Conservation (phyloP, 139 green algal species). For the Tetraselmis chui region DNA sequence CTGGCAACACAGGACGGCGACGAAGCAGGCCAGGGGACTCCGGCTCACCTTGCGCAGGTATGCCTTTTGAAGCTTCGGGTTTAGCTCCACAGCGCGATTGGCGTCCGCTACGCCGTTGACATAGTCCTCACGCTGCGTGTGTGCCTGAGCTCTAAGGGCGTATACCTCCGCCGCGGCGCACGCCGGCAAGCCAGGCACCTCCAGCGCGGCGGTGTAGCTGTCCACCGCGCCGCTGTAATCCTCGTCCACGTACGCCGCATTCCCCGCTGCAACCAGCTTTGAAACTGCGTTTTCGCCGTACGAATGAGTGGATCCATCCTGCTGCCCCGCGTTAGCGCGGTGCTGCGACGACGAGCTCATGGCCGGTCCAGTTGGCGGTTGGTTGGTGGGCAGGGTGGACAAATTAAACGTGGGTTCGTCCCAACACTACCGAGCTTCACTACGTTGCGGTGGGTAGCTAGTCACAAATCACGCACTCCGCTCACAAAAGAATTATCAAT, state of each 20-base stretch:
- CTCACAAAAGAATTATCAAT: too few relatives aligned
- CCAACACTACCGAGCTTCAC: too few relatives aligned
- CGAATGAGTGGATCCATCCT: too few relatives aligned
- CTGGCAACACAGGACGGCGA: too few relatives aligned
- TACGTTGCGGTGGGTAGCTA: too few relatives aligned
- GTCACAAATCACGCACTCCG: too few relatives aligned
- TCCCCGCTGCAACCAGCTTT: background rate
- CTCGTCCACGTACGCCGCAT: background rate
- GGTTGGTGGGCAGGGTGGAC: too few relatives aligned
- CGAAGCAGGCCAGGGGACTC: background rate
- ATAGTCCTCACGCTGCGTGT: slow-evolving; percentile 59
- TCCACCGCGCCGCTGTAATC: background rate
- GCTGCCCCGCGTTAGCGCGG: too few relatives aligned
- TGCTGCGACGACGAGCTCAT: too few relatives aligned
- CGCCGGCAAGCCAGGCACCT: background rate
- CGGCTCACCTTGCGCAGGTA: slow-evolving; percentile 58
- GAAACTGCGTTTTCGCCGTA: too few relatives aligned
- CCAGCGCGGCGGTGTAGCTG: background rate
- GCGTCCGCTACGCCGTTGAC: slow-evolving; percentile 68
- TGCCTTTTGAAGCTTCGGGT: slow-evolving; percentile 42
- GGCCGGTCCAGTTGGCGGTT: too few relatives aligned
- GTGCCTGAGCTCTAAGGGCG: slow-evolving; percentile 40
- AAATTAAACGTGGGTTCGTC: too few relatives aligned
- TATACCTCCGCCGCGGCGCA: slow-evolving; percentile 13
- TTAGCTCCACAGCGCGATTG: slow-evolving; percentile 56